Evolutionary conservation across 2,329 filamentous ascomycete species (phyloP).

Genomic region (Hypoxylon sp.): DNA sequence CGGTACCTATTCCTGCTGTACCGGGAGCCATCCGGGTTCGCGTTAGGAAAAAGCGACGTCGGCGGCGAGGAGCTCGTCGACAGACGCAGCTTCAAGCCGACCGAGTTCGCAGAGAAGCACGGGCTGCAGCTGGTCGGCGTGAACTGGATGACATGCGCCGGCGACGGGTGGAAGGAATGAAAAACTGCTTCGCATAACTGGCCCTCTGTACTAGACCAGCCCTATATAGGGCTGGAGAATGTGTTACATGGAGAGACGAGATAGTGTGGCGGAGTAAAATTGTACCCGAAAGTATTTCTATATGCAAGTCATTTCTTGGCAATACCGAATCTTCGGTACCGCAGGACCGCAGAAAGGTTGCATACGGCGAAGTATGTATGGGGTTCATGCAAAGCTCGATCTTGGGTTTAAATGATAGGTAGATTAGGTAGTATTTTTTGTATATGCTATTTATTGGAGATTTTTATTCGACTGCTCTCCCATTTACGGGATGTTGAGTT

Average conservation of each 20-base stretch:
- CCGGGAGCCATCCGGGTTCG: conserved; percentile 53
- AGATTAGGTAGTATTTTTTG: conserved; percentile 16
- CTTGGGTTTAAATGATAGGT: conserved; percentile 14
- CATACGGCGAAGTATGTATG: conserved; percentile 15
- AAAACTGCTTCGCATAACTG: neutral
- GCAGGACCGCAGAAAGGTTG: neutral
- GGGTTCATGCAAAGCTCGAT: conserved; percentile 20
- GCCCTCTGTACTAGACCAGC: neutral
- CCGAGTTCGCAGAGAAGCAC: conserved; percentile 55
- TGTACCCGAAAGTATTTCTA: neutral
- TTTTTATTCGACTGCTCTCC: neutral
- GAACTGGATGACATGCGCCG: conserved; percentile 62
- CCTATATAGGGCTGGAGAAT: neutral
- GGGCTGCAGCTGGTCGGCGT: conserved; percentile 55
- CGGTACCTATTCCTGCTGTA: conserved; percentile 61
- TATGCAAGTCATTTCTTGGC: conserved; percentile 2
- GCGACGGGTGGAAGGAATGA: conserved; percentile 56
- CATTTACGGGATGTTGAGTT: too few species aligned
- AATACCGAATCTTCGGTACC: conserved; percentile 23
- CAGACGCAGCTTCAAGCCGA: conserved; percentile 57
- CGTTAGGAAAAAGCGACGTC: conserved; percentile 56
- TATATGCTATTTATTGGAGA: neutral
- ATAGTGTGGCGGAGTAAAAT: neutral
- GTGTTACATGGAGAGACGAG: neutral
- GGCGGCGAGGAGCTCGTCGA: conserved; percentile 61